Conservation (phyloP, 2,329 filamentous ascomycete genomes). For the Fusarium sp. region DNA sequence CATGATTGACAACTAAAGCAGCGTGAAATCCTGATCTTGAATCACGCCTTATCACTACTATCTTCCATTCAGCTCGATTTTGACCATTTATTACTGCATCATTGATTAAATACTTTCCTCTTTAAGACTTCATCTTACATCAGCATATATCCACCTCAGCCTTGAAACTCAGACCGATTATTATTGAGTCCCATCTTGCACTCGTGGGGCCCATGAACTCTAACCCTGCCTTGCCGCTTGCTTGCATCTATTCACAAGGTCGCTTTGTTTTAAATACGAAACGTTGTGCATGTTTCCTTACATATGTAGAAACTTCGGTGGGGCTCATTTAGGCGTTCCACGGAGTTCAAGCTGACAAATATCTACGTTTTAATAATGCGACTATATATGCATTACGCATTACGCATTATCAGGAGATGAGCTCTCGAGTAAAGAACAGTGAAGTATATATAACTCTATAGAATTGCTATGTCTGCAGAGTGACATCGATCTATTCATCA, state of each 20-base stretch:
- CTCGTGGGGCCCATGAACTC: not conserved
- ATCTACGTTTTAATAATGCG: not conserved
- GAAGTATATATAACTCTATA: not conserved
- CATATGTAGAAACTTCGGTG: not conserved
- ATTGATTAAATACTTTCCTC: not conserved
- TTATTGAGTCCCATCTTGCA: not conserved
- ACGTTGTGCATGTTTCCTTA: not conserved
- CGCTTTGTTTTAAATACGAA: not conserved
- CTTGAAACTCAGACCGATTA: not conserved
- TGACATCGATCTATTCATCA: not conserved
- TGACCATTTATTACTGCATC: not conserved
- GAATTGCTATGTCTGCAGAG: not conserved
- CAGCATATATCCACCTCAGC: not conserved
- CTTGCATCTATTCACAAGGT: not conserved
- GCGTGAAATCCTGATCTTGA: not conserved
- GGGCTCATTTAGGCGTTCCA: conserved; percentile 14
- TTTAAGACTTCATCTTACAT: not conserved
- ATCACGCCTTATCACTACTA: not conserved
- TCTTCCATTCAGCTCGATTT: not conserved
- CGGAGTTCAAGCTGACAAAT: conserved; percentile 25
- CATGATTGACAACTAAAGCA: not conserved
- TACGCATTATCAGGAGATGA: not conserved
- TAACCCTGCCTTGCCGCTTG: not conserved
- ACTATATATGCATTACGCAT: not conserved
- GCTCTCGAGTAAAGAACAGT: not conserved